Conservation (phyloP, 495 filamentous ascomycete genomes). For the Penicillium macrosclerotiorum region DNA sequence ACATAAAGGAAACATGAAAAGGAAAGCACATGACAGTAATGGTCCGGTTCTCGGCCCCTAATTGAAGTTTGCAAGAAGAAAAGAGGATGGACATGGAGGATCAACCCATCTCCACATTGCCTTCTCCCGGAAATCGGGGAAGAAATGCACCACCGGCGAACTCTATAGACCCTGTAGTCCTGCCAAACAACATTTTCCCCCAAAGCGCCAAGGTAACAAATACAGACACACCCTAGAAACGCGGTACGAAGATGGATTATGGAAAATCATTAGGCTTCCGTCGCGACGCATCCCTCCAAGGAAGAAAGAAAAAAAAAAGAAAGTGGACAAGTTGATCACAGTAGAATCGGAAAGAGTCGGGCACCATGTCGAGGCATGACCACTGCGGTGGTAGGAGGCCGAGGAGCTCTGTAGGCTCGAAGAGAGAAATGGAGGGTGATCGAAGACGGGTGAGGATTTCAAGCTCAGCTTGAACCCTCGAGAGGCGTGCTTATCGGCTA, state of each 20-base stretch:
- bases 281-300: constrained; percentile 27
- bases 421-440: constrained; percentile 18
- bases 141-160: constrained; percentile 31
- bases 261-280: constrained; percentile 38
- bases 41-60: constrained; percentile 21
- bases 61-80: constrained; percentile 13
- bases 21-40: constrained; percentile 22
- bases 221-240: constrained; percentile 37
- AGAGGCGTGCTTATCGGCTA: constrained; percentile 8
- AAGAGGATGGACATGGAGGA: constrained; percentile 6
- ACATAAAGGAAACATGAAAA: not conserved
- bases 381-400: not conserved
- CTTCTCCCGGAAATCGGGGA: constrained; percentile 9
- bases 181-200: constrained; percentile 38
- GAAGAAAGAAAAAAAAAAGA: constrained; percentile 16
- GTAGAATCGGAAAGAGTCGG: constrained; percentile 12
- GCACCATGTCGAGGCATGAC: constrained; percentile 5
- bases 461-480: constrained; percentile 23
- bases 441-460: constrained; percentile 12
- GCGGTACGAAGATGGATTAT: constrained; percentile 40
- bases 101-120: constrained; percentile 4
- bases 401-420: constrained; percentile 8
- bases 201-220: constrained; percentile 42
- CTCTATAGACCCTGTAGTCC: constrained; percentile 41
- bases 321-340: constrained; percentile 14